Evolutionary conservation across 805 yeast species (phyloP), one percentile per base, ranked within the genome.

Genomic region (Yueomyces sinensis): DNA sequence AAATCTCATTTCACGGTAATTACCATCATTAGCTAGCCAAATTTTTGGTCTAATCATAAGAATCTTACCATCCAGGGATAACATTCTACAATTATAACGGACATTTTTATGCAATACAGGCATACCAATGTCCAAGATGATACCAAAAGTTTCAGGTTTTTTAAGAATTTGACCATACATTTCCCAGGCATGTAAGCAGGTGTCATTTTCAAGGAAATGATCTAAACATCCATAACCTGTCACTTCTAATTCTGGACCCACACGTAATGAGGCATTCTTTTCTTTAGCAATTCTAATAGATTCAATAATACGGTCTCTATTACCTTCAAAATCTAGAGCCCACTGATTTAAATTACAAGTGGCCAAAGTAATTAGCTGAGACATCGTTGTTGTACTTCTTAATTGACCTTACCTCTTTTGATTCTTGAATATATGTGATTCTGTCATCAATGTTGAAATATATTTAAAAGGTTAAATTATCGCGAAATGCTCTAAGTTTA

Each of bases 241-340:
- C 31, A 93, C 66, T 58, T 91, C 99, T 29, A 91, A 66, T 56
- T 91, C 99, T 2, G 98, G 98, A 2, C 99, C 99, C 15, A 93
- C 95, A 51, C 99, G 69, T 34, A 93, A 67, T 15, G 66, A 62
- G 0, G 99, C 93, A 13, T 83, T 82, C 40, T 61, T 67, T 20
- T 59, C 56, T 50, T 87, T 91, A 35, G 99, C 95, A 34, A 70
- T 65, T 17, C 51, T 54, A 48, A 91, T 89, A 36, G 94, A 79
- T 49, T 79, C 78, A 17, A 91, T 49, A 42, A 91, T 89, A 37
- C 99, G 67, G 51, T 87, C 95, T 35, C 95, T 68, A 58, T 91
- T 91, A 4, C 98, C 99, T 56, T 89, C 97, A 56, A 84, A 91
- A 56, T 91, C 99, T 36, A 91, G 66, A 0, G 98, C 95, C 99